Base-by-base conservation (phyloP, 1,139 yeast species). In the Geotrichum restrictum region DNA sequence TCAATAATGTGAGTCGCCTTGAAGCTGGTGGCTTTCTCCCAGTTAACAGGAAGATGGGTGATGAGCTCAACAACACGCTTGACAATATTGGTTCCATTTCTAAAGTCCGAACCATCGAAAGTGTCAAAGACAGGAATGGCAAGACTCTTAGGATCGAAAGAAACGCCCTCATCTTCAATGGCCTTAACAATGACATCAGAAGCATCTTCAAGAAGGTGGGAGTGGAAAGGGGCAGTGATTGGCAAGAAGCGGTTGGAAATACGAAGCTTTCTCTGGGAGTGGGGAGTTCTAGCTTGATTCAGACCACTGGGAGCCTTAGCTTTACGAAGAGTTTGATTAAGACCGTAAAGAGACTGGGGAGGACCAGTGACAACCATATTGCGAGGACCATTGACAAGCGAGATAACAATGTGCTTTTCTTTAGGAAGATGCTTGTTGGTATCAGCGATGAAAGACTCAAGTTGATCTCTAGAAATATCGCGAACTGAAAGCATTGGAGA, bases 261-360 rank as follows among this genome's bases (percentile, higher is more conserved):
- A 69, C 85, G 86, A 71, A 91, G 80, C 73, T 93, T 93, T 75
- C 99, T 83, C 78, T 93, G 89, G 61, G 93, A 83, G 74, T 76
- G 79, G 55, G 99, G 99, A 57, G 89, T 80, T 74, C 98, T 83
- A 55, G 96, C 85, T 77, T 93, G 98, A 67, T 91, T 96, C 64
- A 88, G 79, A 50, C 98, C 98, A 52, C 93, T 77, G 55, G 95
- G 88, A 49, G 98, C 98, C 76, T 93, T 93, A 59, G 89, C 87
- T 74, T 88, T 88, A 78, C 98, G 85, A 69, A 93, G 78, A 56
- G 93, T 80, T 67, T 93, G 78, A 73, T 91, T 91, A 65, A 93
- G 81, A 77, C 99, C 99, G 65, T 93, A 93, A 62, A 93, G 78
- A n/a, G 98, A 89, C 77, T 89, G 96, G 53, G 98, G 98, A 51